These are phyloP conservation scores for Saccharum officinarum DNA, from an alignment of 176 grass and related monocot genomes.

Conservation along the genomic window DNA sequence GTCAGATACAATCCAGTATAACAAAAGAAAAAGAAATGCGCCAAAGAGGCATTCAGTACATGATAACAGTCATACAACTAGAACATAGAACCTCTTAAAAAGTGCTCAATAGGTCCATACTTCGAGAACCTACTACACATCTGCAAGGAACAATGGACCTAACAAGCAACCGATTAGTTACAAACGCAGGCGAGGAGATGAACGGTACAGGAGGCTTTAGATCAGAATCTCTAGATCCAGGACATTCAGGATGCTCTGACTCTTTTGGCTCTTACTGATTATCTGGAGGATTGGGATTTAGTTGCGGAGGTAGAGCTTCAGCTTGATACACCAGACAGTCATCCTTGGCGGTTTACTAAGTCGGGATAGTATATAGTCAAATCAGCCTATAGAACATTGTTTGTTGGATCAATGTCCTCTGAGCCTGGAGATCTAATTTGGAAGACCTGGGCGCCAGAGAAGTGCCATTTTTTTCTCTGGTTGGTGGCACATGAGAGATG, in stretches of 20 bases:
- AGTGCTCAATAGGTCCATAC: background rate
- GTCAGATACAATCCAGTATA: background rate
- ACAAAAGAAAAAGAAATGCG: background rate
- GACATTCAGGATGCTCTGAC: background rate
- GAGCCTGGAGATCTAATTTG: too few species aligned
- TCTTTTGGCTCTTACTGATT: background rate
- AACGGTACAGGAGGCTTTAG: background rate
- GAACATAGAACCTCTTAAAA: background rate
- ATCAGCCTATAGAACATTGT: too few species aligned
- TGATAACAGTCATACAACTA: conserved; percentile 5
- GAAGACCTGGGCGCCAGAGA: too few species aligned
- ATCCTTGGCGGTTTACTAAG: too few species aligned
- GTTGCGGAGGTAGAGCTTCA: too few species aligned
- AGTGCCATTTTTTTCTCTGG: too few species aligned
- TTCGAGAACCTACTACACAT: conserved; percentile 10
- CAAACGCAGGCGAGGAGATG: background rate
- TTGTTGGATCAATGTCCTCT: too few species aligned
- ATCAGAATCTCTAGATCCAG: background rate
- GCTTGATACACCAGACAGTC: too few species aligned
- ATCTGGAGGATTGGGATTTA: too few species aligned
- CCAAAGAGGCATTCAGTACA: background rate
- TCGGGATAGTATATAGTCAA: too few species aligned
- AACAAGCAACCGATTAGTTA: background rate
- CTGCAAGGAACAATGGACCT: background rate
- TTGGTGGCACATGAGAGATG: too few species aligned